Conservation (phyloP, 768 basidiomycete species). For the Rickenella mellea region DNA sequence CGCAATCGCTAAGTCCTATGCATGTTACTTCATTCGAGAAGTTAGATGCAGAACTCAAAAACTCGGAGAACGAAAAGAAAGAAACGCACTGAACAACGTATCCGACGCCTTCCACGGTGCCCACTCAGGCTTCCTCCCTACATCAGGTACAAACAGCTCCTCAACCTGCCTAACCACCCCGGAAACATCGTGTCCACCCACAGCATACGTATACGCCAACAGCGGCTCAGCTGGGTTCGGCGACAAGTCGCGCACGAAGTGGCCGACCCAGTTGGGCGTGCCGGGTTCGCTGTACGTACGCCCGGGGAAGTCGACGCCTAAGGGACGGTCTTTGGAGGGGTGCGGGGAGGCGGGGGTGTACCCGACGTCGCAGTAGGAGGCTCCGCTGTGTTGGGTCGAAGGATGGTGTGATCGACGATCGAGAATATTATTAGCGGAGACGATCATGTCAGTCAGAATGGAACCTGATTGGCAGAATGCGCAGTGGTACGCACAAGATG, state of each 20-base stretch:
- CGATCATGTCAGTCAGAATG: too few species aligned
- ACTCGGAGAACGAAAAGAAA: too few species aligned
- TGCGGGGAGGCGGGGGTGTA: constrained; percentile 1
- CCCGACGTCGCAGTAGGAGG: constrained; percentile 39
- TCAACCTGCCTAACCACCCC: constrained; percentile 33
- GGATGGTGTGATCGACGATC: too few species aligned
- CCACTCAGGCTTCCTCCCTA: constrained; percentile 26
- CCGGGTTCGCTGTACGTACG: constrained; percentile 38
- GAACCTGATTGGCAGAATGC: too few species aligned
- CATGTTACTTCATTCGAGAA: constrained; percentile 41
- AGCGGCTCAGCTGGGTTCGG: too few species aligned
- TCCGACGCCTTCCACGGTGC: constrained; percentile 32
- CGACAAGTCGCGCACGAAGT: too few species aligned
- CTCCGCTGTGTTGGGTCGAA: too few species aligned
- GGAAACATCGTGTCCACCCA: constrained; percentile 37
- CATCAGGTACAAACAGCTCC: constrained; percentile 11
- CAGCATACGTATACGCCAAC: constrained; percentile 50
- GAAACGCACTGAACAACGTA: constrained; percentile 36
- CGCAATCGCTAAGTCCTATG: constrained; percentile 62
- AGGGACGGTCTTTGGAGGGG: constrained; percentile 32
- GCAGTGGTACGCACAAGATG: too few species aligned
- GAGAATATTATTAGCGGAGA: too few species aligned
- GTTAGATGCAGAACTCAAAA: neutral
- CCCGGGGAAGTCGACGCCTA: constrained; percentile 43
- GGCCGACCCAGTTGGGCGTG: constrained; percentile 63